A percentile compares a stretch with the other conserved stretches of the same genome.
phyloP scores from a whole-genome alignment of 306 rosid genomes.

The Cicer yamashitae region DNA sequence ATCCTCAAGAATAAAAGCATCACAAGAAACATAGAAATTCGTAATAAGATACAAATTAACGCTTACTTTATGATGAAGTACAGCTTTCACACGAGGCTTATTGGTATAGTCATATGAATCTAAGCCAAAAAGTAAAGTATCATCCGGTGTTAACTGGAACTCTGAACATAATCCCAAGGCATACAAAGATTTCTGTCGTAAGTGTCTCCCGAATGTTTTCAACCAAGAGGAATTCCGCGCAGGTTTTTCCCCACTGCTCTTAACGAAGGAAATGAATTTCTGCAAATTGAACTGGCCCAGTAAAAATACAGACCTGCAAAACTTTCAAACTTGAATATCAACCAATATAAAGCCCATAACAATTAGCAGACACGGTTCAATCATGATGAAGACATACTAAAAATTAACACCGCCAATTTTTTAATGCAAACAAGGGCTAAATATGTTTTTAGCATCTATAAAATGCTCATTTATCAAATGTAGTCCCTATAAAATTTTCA shows the following conservation, averaged over 20 bases:
- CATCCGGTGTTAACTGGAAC: conserved; percentile 64
- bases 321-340: conserved; percentile 49
- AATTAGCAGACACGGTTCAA: conserved; percentile 32
- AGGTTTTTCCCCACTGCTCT: conserved; percentile 49
- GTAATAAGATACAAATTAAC: conserved; percentile 1
- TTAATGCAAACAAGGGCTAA: conserved; percentile 1
- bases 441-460: too few species aligned
- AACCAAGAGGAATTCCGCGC: conserved; percentile 56
- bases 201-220: conserved; percentile 55
- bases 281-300: conserved; percentile 92
- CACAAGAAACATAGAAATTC: not conserved
- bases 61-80: conserved; percentile 69
- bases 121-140: conserved; percentile 66
- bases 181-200: conserved; percentile 70
- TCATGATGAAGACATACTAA: conserved; percentile 18
- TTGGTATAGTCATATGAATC: conserved; percentile 60
- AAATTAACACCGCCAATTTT: not conserved
- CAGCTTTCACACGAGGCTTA: conserved; percentile 64
- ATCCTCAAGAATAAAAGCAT: not conserved
- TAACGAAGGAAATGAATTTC: conserved; percentile 65
- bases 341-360: conserved; percentile 22
- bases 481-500: too few species aligned
- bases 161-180: conserved; percentile 78
- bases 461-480: too few species aligned
- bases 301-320: conserved; percentile 68